A percentile compares a stretch with the other conserved stretches of the same genome.
Conservation (phyloP, 2,329 filamentous ascomycete genomes). For the Biscogniauxia marginata region DNA sequence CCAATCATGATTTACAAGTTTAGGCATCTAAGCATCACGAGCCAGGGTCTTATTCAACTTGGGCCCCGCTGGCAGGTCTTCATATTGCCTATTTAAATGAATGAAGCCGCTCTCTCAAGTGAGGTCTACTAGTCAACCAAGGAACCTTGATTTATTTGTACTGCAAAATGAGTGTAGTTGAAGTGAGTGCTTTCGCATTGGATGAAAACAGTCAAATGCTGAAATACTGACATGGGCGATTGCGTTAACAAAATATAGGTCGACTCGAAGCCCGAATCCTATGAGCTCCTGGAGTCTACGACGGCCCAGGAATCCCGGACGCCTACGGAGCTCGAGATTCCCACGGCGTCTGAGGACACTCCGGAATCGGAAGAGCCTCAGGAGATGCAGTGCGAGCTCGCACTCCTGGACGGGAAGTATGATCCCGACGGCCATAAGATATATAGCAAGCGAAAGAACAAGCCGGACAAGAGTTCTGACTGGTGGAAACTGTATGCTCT, state of each 20-base stretch:
- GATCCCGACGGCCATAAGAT: slow-evolving; percentile 24
- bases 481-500: slow-evolving; percentile 30
- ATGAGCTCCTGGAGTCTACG: neutral
- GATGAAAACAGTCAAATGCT: too few relatives aligned
- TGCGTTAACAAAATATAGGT: slow-evolving; percentile 44
- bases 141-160: too few relatives aligned
- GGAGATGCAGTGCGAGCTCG: slow-evolving; percentile 27
- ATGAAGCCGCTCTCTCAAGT: too few relatives aligned
- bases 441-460: slow-evolving; percentile 23
- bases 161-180: too few relatives aligned
- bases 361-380: slow-evolving; percentile 15
- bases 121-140: too few relatives aligned
- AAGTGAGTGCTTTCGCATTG: too few relatives aligned
- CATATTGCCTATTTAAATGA: too few relatives aligned
- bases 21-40: too few relatives aligned
- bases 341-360: neutral
- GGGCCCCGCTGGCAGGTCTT: too few relatives aligned
- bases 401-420: slow-evolving; percentile 22
- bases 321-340: neutral
- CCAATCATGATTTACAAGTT: too few relatives aligned
- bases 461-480: slow-evolving; percentile 10
- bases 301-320: neutral
- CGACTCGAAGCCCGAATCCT: neutral
- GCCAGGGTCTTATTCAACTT: too few relatives aligned
- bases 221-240: too few relatives aligned